Conservation (phyloP, 129 eudicot genomes). For the Flaveria trinervia region DNA sequence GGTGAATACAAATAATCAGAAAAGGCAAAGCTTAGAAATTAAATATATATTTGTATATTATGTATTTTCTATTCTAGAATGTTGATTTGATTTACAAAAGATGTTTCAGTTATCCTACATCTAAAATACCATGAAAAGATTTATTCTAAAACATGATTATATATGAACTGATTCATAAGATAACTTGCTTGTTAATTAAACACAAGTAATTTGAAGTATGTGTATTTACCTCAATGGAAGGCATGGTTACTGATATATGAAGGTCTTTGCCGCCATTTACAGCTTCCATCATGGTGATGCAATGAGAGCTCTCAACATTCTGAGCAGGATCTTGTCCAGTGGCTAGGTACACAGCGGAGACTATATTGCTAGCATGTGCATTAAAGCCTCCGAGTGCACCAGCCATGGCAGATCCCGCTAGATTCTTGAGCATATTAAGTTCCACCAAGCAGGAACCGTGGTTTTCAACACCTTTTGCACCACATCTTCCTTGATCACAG, state of each 20-base stretch:
- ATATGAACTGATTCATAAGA: neutral
- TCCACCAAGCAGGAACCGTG: slow-evolving; percentile 56
- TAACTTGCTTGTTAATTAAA: neutral
- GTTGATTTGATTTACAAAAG: neutral
- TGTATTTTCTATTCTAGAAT: neutral
- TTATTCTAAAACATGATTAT: neutral
- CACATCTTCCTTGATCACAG: slow-evolving; percentile 58
- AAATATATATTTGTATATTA: neutral
- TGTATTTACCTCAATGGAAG: slow-evolving; percentile 66
- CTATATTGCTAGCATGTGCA: slow-evolving; percentile 82
- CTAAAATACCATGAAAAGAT: neutral
- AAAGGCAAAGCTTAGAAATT: neutral
- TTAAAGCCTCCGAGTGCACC: slow-evolving; percentile 82
- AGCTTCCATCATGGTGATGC: slow-evolving; percentile 81
- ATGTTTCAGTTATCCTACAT: neutral
- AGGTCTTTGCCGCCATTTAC: slow-evolving; percentile 61
- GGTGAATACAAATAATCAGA: neutral
- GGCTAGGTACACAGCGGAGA: slow-evolving; percentile 61
- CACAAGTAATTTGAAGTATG: neutral
- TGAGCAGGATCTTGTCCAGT: slow-evolving; percentile 82
- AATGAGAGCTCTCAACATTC: slow-evolving; percentile 70
- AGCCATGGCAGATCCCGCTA: slow-evolving; percentile 72
- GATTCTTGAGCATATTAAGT: slow-evolving; percentile 74
- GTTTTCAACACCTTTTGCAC: slow-evolving; percentile 67
- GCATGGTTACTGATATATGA: slow-evolving; percentile 78